Percentiles rank a stretch among this genome's conserved stretches.
Conservation (phyloP, 2,329 filamentous ascomycete genomes). For the Talaromyces amestolkiae region DNA sequence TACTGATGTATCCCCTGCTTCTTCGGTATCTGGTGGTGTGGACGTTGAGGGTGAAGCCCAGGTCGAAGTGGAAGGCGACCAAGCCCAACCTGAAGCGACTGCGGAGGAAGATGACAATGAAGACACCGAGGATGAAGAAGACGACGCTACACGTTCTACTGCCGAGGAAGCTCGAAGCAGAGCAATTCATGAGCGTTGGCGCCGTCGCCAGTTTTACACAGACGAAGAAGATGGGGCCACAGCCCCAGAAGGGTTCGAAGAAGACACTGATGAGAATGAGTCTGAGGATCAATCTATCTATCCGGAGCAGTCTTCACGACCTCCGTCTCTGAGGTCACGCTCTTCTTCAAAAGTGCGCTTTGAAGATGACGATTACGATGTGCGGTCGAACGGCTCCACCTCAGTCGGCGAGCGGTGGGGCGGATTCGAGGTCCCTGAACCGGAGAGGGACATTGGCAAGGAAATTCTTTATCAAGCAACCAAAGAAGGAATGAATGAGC, state of each 20-base stretch:
- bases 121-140: slow-evolving; percentile 20
- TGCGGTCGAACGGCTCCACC: slow-evolving; percentile 67
- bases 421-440: slow-evolving; percentile 73
- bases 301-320: slow-evolving; percentile 33
- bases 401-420: slow-evolving; percentile 70
- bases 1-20: slow-evolving; percentile 17
- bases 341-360: slow-evolving; percentile 79
- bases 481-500: slow-evolving; percentile 88
- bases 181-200: slow-evolving; percentile 68
- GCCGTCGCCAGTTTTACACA: slow-evolving; percentile 73
- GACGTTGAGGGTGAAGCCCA: slow-evolving; percentile 17
- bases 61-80: slow-evolving; percentile 8
- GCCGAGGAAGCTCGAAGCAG: slow-evolving; percentile 31
- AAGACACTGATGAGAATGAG: slow-evolving; percentile 39
- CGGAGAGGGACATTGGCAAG: slow-evolving; percentile 77
- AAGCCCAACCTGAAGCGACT: neutral
- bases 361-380: slow-evolving; percentile 69
- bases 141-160: slow-evolving; percentile 19
- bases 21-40: slow-evolving; percentile 9
- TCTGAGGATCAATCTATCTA: slow-evolving; percentile 57
- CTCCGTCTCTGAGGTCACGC: slow-evolving; percentile 58
- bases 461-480: slow-evolving; percentile 90
- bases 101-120: neutral
- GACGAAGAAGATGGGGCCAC: slow-evolving; percentile 77
- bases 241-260: slow-evolving; percentile 60